Evolutionary conservation across 129 eudicot species (phyloP).

Genomic region (Silybum marianum): DNA sequence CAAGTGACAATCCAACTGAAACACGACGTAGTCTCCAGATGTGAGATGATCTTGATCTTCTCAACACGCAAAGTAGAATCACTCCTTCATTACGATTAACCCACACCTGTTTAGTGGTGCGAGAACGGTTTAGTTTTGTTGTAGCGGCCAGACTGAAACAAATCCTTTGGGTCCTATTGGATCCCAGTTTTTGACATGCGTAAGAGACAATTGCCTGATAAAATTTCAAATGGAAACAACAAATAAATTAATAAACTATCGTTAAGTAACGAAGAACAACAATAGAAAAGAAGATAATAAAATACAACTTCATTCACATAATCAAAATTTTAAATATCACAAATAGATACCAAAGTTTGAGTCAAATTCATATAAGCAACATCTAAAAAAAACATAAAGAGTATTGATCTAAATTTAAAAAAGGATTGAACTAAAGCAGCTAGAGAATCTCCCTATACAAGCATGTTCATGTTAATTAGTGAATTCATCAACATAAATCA

Average conservation of each 20-base stretch:
- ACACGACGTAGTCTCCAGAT: slow-evolving; percentile 95
- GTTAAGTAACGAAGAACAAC: neutral
- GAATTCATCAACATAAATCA: neutral
- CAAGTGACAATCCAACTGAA: slow-evolving; percentile 78
- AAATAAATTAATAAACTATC: neutral
- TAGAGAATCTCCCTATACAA: neutral
- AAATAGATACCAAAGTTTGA: neutral
- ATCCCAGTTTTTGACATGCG: slow-evolving; percentile 49
- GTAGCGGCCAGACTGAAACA: slow-evolving; percentile 96
- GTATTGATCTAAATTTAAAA: neutral
- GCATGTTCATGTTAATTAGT: slow-evolving; percentile 3
- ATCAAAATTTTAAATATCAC: neutral
- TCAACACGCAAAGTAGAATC: slow-evolving; percentile 60
- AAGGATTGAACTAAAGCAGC: neutral
- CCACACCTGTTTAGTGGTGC: slow-evolving; percentile 91
- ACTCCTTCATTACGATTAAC: slow-evolving; percentile 64
- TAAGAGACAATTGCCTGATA: slow-evolving; percentile 65
- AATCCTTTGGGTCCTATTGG: slow-evolving; percentile 54
- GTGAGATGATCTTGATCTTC: slow-evolving; percentile 92
- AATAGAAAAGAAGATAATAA: neutral
- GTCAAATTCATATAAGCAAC: slow-evolving; percentile 8
- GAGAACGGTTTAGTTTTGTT: slow-evolving; percentile 55
- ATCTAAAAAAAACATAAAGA: slow-evolving; percentile 14
- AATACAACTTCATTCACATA: neutral
- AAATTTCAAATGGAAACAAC: slow-evolving; percentile 8